Base-by-base conservation (phyloP, 2,329 filamentous ascomycete genomes). In the Zelopaecilomyces penicillatus region DNA sequence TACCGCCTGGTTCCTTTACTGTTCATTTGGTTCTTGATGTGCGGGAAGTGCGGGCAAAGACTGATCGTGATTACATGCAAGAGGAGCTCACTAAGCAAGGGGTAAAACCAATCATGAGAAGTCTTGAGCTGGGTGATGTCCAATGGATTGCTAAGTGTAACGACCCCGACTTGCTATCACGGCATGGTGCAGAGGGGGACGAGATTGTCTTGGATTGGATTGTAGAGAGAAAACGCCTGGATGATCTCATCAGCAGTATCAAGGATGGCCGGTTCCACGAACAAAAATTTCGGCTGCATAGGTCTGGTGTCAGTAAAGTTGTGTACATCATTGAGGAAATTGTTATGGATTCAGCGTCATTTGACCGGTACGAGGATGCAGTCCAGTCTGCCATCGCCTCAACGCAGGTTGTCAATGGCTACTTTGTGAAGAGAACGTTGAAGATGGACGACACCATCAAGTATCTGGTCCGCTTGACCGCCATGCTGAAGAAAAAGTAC, bases 221-320 rank as follows among this genome's bases (percentile, higher is more conserved):
- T 37, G 76, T 89, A 1, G 87, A 93, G 64, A 75, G 87, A 49
- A 93, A 93, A 59, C 74, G 87, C 6, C 73, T 90, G 0, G 86
- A 91, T 57, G 87, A 93, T 59, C 67, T 93, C 39, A 74, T 91
- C n/a, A 69, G 75, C 41, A 89, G 84, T 50, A 87, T 93, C 65
- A 88, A 85, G 61, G 87, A 91, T 50, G 85, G 85, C 1, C 80
- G 87, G 3, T 91, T 89, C 54, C 83, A 84, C 53, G 87, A 93
- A 60, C 87, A 93, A 59, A 91, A 93, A 59, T 91, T 89, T 58
- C 82, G 87, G 1, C 71, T 91, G 8, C 75, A 76, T 44, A 79
- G 79, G 42, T 86, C 80, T 0, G 86, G 86, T 0, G 71, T 87
- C n/a, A 78, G 77, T 46, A 85, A 89, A 54, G 82, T 90, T 10